Percentiles rank a stretch among this genome's conserved stretches.
Conservation (phyloP, 306 rosid genomes). For the Senna siamea region DNA sequence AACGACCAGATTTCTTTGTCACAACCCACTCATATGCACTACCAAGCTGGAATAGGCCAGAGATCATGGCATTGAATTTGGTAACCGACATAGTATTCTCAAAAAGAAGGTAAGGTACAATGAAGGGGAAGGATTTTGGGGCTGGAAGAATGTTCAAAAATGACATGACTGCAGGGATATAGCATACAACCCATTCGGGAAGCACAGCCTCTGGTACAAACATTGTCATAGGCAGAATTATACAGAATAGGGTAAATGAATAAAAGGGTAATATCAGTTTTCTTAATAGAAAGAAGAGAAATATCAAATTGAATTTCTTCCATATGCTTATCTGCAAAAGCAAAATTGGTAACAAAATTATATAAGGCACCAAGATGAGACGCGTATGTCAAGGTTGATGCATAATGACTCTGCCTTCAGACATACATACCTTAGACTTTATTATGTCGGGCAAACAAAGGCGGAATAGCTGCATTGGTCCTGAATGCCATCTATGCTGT, state of each 20-base stretch:
- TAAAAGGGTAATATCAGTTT: constrained; percentile 86
- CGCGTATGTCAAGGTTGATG: background rate
- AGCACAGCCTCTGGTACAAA: constrained; percentile 86
- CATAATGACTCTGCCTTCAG: background rate
- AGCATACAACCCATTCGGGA: constrained; percentile 89
- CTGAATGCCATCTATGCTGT: constrained; percentile 95
- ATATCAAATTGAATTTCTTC: constrained; percentile 91
- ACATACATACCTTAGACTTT: constrained; percentile 60
- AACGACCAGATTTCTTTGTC: constrained; percentile 90
- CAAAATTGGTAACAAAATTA: too few species aligned
- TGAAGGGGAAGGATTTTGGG: constrained; percentile 89
- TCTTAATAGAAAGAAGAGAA: constrained; percentile 87
- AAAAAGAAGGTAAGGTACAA: constrained; percentile 91
- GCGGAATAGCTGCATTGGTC: constrained; percentile 96
- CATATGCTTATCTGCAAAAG: constrained; percentile 83
- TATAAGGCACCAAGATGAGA: constrained; percentile 38
- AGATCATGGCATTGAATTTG: constrained; percentile 93
- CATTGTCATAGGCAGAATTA: constrained; percentile 96
- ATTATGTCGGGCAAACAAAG: constrained; percentile 79
- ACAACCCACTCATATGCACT: constrained; percentile 97
- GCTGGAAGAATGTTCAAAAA: constrained; percentile 92
- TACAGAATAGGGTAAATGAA: constrained; percentile 88
- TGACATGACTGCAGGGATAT: constrained; percentile 87
- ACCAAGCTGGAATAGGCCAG: constrained; percentile 88
- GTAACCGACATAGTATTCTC: constrained; percentile 96